These are phyloP conservation scores for Globisporangium splendens DNA, from an alignment of 352 stramenopile species.

Conservation along the genomic window DNA sequence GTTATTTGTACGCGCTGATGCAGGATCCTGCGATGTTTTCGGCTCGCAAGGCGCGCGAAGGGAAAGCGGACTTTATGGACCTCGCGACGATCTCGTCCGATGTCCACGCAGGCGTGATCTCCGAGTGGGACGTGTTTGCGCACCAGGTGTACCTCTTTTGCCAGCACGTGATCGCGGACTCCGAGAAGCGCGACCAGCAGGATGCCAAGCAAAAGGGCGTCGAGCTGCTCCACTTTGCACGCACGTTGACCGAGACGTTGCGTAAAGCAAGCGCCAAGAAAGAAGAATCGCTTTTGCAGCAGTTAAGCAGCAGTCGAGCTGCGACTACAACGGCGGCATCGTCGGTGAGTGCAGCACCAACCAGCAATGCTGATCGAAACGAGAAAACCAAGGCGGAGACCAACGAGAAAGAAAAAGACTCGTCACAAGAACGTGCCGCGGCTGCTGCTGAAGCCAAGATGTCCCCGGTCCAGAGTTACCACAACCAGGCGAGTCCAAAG, in stretches of 20 bases:
- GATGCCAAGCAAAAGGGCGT: constrained; percentile 72
- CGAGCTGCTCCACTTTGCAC: constrained; percentile 71
- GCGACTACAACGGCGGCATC: constrained; percentile 3
- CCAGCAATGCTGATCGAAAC: no score
- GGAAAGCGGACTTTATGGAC: constrained; percentile 28
- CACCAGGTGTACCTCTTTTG: constrained; percentile 74
- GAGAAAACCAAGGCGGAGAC: no score
- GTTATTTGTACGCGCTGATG: not conserved
- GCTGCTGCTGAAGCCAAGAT: no score
- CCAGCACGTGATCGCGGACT: constrained; percentile 62
- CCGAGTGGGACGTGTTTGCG: constrained; percentile 67
- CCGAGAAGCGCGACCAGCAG: constrained; percentile 38
- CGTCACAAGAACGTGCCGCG: no score
- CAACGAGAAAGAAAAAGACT: no score
- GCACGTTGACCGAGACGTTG: constrained; percentile 68
- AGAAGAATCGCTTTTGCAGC: constrained; percentile 49
- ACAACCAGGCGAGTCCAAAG: constrained; percentile 10
- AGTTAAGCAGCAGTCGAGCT: constrained; percentile 16
- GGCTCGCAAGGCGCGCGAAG: constrained; percentile 5
- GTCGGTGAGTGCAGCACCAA: not conserved
- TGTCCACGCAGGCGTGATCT: constrained; percentile 34
- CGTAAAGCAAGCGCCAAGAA: constrained; percentile 69
- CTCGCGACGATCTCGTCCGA: constrained; percentile 43
- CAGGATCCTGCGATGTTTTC: constrained; percentile 56
- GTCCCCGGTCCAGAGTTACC: no score